A percentile compares a stretch with the other conserved stretches of the same genome.
Evolutionary conservation across 23 red algal species (phyloP).

Genomic region (Gracilaria domingensis): DNA sequence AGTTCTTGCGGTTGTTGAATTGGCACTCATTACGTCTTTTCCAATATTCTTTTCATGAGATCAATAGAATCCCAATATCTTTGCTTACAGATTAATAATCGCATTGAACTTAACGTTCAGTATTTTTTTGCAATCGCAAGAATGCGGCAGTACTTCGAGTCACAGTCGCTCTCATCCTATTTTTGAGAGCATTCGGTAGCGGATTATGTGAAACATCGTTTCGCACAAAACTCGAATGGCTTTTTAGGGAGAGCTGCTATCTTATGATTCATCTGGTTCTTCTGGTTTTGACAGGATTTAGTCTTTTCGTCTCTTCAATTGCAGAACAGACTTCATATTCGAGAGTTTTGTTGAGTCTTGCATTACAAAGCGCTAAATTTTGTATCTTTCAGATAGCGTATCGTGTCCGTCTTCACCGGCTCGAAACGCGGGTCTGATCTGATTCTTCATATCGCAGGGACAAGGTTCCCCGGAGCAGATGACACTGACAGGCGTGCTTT

Average conservation of each 20-base stretch:
- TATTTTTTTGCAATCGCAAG: constrained; percentile 23
- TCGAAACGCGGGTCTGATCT: constrained; percentile 19
- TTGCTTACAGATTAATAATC: not conserved
- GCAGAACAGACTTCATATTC: not conserved
- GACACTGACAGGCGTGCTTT: not conserved
- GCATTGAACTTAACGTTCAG: constrained; percentile 19
- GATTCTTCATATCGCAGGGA: constrained; percentile 18
- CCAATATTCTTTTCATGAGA: constrained; percentile 3
- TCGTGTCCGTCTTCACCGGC: constrained; percentile 27
- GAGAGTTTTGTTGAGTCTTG: not conserved
- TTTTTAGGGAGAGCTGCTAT: too few species aligned
- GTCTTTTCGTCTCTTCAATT: not conserved
- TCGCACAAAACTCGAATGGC: too few species aligned
- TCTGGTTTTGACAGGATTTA: not conserved
- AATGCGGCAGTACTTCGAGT: constrained; percentile 26
- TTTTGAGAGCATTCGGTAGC: constrained; percentile 15
- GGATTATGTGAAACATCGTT: constrained; percentile 28
- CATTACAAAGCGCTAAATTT: not conserved
- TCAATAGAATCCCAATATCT: constrained; percentile 10
- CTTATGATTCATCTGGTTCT: constrained; percentile 10
- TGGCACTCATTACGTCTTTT: too few species aligned
- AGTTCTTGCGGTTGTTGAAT: too few species aligned
- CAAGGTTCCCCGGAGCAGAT: not conserved
- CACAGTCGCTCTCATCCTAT: constrained; percentile 21
- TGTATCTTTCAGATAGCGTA: constrained; percentile 16